Conservation (phyloP, 2,329 filamentous ascomycete genomes). For the Helicocarpus griseus region DNA sequence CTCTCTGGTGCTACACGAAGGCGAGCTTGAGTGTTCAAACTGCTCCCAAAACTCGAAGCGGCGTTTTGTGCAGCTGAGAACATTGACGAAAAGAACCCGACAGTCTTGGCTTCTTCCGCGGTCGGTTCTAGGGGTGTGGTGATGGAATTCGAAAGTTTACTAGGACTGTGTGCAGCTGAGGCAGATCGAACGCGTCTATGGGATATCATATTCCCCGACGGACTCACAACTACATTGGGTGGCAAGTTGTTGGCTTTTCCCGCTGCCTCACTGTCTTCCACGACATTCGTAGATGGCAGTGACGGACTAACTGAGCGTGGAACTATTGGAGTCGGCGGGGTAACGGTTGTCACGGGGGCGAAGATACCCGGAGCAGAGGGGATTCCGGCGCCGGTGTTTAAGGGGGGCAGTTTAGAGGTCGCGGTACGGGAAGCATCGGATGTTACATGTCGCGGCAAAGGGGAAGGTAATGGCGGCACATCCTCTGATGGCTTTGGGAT, state of each 20-base stretch:
- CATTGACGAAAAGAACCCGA: conserved; percentile 86
- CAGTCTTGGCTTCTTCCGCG: conserved; percentile 51
- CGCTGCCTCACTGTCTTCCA: conserved; percentile 31
- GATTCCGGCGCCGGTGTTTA: conserved; percentile 14
- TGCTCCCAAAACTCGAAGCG: conserved; percentile 66
- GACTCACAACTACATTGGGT: conserved; percentile 47
- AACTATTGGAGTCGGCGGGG: conserved; percentile 54
- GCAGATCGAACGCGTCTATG: conserved; percentile 56
- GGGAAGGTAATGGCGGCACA: conserved; percentile 24
- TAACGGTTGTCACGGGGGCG: conserved; percentile 49
- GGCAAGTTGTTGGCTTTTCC: conserved; percentile 15
- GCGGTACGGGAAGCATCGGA: conserved; percentile 5
- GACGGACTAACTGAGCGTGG: conserved; percentile 26
- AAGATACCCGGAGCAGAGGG: conserved; percentile 18
- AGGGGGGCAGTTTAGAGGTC: conserved; percentile 24
- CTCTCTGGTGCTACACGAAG: conserved; percentile 25
- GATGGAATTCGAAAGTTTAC: conserved; percentile 74
- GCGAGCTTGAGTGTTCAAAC: conserved; percentile 43
- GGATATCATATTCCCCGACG: conserved; percentile 62
- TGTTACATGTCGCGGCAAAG: conserved; percentile 20
- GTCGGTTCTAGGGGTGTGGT: conserved; percentile 66
- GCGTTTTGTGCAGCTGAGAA: conserved; percentile 90
- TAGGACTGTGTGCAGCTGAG: conserved; percentile 53
- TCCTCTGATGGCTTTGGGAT: conserved; percentile 20
- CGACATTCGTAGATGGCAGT: conserved; percentile 21